A percentile compares a stretch with the other conserved stretches of the same genome.
Conservation (phyloP, 202 grass and related monocot species). For the Bolboschoenoplectus hybrid region DNA sequence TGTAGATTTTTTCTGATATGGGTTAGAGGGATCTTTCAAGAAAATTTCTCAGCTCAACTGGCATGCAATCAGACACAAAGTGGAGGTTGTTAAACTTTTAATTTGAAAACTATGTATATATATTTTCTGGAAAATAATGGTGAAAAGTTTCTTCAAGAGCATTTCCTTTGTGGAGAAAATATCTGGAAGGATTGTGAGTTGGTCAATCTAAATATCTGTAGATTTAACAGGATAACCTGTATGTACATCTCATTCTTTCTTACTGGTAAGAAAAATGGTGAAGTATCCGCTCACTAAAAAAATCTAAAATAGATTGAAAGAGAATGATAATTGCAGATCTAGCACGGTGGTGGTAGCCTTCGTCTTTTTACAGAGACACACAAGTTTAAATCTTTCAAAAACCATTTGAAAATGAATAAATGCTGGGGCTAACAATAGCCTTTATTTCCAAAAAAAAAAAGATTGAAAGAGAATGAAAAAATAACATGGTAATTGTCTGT, state of each 20-base stretch:
- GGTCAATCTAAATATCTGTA: not conserved
- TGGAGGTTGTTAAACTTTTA: not conserved
- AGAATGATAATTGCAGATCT: not conserved
- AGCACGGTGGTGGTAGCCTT: too few species aligned
- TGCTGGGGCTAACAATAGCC: too few species aligned
- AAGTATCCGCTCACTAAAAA: not conserved
- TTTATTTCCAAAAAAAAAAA: not conserved
- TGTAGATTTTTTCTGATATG: not conserved
- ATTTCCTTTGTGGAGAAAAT: not conserved
- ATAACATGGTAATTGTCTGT: not conserved
- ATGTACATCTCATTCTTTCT: not conserved
- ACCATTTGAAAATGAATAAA: too few species aligned
- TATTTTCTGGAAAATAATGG: not conserved
- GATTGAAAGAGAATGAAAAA: not conserved
- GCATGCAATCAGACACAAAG: not conserved
- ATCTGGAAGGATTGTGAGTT: not conserved
- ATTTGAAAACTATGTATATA: not conserved
- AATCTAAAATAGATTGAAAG: not conserved
- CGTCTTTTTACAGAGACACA: too few species aligned
- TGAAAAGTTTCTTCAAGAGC: not conserved
- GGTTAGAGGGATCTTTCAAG: not conserved
- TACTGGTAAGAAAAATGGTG: constrained; percentile 1
- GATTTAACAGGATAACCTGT: not conserved
- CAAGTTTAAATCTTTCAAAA: too few species aligned
- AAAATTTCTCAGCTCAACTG: not conserved